A percentile compares a stretch with the other conserved stretches of the same genome.
phyloP scores from a whole-genome alignment of 176 grass and related monocot genomes.

The Avena atlantica region DNA sequence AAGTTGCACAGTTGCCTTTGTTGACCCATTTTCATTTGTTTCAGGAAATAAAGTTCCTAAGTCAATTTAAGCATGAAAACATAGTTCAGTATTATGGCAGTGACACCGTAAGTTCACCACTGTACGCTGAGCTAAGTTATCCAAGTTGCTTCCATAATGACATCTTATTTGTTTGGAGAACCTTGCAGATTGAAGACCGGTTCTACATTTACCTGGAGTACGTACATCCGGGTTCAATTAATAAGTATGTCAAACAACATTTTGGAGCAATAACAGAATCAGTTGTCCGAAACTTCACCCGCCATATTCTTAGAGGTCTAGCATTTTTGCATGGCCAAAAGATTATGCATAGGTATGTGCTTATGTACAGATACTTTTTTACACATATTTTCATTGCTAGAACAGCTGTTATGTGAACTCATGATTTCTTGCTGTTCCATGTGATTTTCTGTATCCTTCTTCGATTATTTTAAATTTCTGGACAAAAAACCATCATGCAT shows the following conservation, averaged over 20 bases:
- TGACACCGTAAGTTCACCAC: conserved; percentile 74
- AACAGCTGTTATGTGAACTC: conserved; percentile 26
- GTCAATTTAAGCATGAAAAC: conserved; percentile 93
- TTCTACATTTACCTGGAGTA: conserved; percentile 99
- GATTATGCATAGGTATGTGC: conserved; percentile 64
- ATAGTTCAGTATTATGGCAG: conserved; percentile 97
- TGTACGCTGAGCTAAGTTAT: conserved; percentile 21
- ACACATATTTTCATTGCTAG: conserved; percentile 34
- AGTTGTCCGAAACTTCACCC: conserved; percentile 89
- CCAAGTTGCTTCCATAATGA: background rate
- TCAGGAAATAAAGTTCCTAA: conserved; percentile 97
- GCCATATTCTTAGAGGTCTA: conserved; percentile 94
- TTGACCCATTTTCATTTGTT: conserved; percentile 51
- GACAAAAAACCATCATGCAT: conserved; percentile 7
- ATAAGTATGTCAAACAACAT: conserved; percentile 92
- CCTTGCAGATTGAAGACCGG: conserved; percentile 64
- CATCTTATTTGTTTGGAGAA: conserved; percentile 41
- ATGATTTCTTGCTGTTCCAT: background rate
- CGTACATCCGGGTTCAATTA: conserved; percentile 96
- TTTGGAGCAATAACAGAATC: conserved; percentile 95
- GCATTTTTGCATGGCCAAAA: conserved; percentile 92
- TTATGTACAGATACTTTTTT: conserved; percentile 22
- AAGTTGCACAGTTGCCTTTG: conserved; percentile 14
- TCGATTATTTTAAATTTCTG: conserved; percentile 21
- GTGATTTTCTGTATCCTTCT: conserved; percentile 39